Evolutionary conservation across 192 early-diverging fungal species (phyloP).

Genomic region (Piromyces finnis): DNA sequence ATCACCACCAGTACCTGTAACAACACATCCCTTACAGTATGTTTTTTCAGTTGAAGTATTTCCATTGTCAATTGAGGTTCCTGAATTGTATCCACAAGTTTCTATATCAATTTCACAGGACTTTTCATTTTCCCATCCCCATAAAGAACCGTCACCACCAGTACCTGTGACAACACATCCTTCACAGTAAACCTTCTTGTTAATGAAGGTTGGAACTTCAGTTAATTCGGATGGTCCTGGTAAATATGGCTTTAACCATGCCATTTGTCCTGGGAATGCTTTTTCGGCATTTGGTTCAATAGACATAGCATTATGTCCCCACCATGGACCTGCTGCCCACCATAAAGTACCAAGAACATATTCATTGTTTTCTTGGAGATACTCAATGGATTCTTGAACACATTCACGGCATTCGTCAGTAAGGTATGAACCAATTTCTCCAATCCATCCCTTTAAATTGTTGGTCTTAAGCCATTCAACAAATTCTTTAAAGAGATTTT

Average conservation of each 20-base stretch:
- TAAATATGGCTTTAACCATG: not conserved
- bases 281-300: not conserved
- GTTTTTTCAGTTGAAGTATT: too few species aligned
- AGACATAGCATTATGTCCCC: not conserved
- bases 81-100: too few species aligned
- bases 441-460: slow-evolving; percentile 6
- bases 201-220: not conserved
- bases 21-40: too few species aligned
- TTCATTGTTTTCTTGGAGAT: slow-evolving; percentile 2
- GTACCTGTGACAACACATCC: not conserved
- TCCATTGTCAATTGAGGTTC: too few species aligned
- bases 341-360: not conserved
- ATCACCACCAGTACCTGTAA: too few species aligned
- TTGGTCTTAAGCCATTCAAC: slow-evolving; percentile 6
- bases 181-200: not conserved
- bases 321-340: slow-evolving; percentile 9
- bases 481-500: not conserved
- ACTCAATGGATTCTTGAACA: not conserved
- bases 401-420: not conserved
- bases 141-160: not conserved
- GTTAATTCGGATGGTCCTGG: not conserved
- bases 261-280: not conserved
- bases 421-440: slow-evolving; percentile 1
- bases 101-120: not conserved
- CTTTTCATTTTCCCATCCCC: not conserved